Base-by-base conservation (phyloP, 2,329 filamentous ascomycete genomes). In the Xylariaceae sp. region DNA sequence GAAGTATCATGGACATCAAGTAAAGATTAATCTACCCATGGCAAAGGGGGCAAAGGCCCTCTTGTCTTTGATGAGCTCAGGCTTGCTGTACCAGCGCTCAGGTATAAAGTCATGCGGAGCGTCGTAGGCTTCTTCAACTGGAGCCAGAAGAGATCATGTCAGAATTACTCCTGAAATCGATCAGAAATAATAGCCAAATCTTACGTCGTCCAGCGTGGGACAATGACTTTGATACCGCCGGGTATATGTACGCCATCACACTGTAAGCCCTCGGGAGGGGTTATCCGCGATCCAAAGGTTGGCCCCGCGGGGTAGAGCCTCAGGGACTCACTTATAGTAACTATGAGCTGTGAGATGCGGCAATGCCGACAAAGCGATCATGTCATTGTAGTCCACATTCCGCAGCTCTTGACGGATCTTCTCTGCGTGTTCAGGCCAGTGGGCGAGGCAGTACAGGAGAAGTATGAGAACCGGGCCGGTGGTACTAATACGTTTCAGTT, bases 291-390 rank as follows among this genome's bases (percentile, higher is more conserved):
- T 10, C 17, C 22, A 39, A 32, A 34, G 41, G 20, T 38, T 17
- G 34, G 34, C 8, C 8, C 16, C 8, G 34, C 8, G 16, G 34
- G 34, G 34, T 10, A 16, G 11, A 50, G 32, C 16, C 44, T 23
- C 33, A 50, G 22, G 6, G 33, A 16, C 22, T 50, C 44, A 16
- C 44, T 35, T 6, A 49, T 42, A 4, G 22, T 22, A 2, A 23
- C 43, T 6, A 17, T 36, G 6, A 49, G 40, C n/a, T n/a, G n/a
- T n/a, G n/a, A n/a, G n/a, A 16, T 49, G 47, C 12, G 39, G 42
- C 14, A 49, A 39, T 3, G 12, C 19, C 8, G 47, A 38, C 8
- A 49, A 21, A 16, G 17, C 19, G 16, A 20, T 21, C 10, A 27
- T n/a, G 11, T 49, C 47, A 7, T 11, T 29, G 14, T 14, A 16